Conservation (phyloP, 108 stramenopile genomes). For the Skeletonema potamos region DNA sequence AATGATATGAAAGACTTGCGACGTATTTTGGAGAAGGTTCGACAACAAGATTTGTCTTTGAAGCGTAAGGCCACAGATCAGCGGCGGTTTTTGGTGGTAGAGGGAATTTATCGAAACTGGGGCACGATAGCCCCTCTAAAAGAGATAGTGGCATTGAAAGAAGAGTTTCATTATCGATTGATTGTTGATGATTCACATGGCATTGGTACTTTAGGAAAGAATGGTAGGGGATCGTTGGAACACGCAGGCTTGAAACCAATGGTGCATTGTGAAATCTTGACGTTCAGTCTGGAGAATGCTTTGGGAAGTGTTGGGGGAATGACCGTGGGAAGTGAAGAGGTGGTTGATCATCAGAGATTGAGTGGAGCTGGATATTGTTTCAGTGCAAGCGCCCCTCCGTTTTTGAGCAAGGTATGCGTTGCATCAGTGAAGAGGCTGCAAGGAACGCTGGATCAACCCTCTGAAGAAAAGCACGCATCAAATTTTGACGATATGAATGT, state of each 20-base stretch:
- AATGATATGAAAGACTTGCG: constrained; percentile 96
- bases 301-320: constrained; percentile 95
- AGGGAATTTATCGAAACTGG: constrained; percentile 95
- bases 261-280: constrained; percentile 89
- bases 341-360: constrained; percentile 97
- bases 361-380: constrained; percentile 99
- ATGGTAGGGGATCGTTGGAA: constrained; percentile 86
- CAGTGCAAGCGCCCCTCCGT: constrained; percentile 97
- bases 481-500: constrained; percentile 9
- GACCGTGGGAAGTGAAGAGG: constrained; percentile 94
- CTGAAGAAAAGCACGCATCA: not conserved
- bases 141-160: constrained; percentile 88
- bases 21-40: constrained; percentile 83
- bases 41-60: constrained; percentile 68
- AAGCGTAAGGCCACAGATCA: constrained; percentile 82
- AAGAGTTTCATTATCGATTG: constrained; percentile 89
- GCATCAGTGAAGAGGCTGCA: constrained; percentile 33
- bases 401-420: constrained; percentile 58
- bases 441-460: constrained; percentile 7
- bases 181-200: constrained; percentile 95
- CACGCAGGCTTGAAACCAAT: constrained; percentile 60
- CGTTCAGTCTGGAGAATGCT: constrained; percentile 91
- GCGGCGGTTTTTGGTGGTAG: constrained; percentile 95
- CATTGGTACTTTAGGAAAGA: constrained; percentile 90
- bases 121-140: constrained; percentile 92